Percentiles rank a stretch among this genome's conserved stretches.
These are phyloP conservation scores for Saitozyma podzolica DNA, from an alignment of 768 basidiomycete species.

Conservation along the genomic window DNA sequence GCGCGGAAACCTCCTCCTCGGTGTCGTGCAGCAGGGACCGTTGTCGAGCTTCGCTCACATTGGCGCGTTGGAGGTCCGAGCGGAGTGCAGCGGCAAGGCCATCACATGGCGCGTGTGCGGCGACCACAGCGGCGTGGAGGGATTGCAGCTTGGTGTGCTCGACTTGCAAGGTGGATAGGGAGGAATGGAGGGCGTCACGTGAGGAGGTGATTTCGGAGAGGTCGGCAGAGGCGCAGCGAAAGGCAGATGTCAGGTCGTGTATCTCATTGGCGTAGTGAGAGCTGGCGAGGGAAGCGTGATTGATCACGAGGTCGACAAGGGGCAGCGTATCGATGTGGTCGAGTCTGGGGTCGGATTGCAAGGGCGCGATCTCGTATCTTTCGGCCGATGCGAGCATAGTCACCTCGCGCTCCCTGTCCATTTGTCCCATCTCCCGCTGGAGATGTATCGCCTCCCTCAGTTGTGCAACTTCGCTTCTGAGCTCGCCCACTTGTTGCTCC, in stretches of 20 bases:
- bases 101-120: slow-evolving; percentile 19
- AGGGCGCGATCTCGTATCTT: too few relatives aligned
- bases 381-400: too few relatives aligned
- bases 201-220: slow-evolving; percentile 4
- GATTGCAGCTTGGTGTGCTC: slow-evolving; percentile 13
- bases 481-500: neutral
- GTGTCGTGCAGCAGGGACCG: slow-evolving; percentile 11
- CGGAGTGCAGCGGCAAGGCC: slow-evolving; percentile 1
- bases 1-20: slow-evolving; percentile 9
- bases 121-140: slow-evolving; percentile 8
- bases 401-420: too few relatives aligned
- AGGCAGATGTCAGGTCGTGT: neutral
- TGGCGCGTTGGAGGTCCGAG: slow-evolving; percentile 6
- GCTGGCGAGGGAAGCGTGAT: slow-evolving; percentile 7
- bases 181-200: neutral
- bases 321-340: slow-evolving; percentile 1
- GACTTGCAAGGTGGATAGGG: slow-evolving; percentile 13
- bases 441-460: slow-evolving; percentile 2
- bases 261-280: slow-evolving; percentile 6
- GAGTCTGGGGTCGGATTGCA: too few relatives aligned
- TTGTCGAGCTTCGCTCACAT: neutral
- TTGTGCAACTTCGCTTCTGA: neutral
- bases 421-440: too few relatives aligned
- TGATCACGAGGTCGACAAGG: slow-evolving; percentile 13
- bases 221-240: neutral